Evolutionary conservation across 106 monocot genomes (phyloP), one percentile per base, ranked within the genome.

Genomic region (Dendrobium nobile): DNA sequence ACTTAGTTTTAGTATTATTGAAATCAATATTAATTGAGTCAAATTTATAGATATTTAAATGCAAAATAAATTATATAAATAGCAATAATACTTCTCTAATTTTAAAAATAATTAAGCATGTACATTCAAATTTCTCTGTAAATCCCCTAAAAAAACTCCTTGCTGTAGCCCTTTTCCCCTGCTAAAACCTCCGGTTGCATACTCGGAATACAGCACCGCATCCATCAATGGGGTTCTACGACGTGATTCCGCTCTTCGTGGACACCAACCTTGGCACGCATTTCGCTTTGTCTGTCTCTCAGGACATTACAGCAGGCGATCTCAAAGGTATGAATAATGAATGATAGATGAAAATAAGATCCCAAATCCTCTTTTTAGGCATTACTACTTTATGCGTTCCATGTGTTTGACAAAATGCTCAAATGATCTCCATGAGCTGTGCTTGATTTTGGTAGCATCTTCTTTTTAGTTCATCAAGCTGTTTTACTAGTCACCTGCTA

Each of bases 241-340:
- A 41, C 73, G 73, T 41, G 73, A 18, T 41, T 28, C 20, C 75
- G 42, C 75, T 75, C 41, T 78, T 68, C 73, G 28, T 56, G 37
- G 79, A 78, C 40, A 79, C 83, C 41, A 83, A 79, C 22, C 65
- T 79, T 27, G 79, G 68, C 68, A 79, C 79, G 22, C 67, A 48
- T 79, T 47, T 79, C 15, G 79, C 79, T 2, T 28, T 79, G n/a
- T 37, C 79, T 47, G 45, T 79, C 27, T 22, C 79, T 47, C 43
- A 9, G 24, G 67, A 79, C 26, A 68, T 79, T 41, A 79, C 65
- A 9, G 79, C 79, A 26, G 68, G 68, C 68, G 79, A 79, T 68
- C 79, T 79, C 68, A 79, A 79, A 70, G 47, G 79, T 79, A 70
- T 24, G 11, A 9, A 18, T 73, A 9, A 1, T 44, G 44, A 9